A percentile compares a stretch with the other conserved stretches of the same genome.
Conservation (phyloP, 2,329 filamentous ascomycete genomes). For the Ophiostoma fasciatum region DNA sequence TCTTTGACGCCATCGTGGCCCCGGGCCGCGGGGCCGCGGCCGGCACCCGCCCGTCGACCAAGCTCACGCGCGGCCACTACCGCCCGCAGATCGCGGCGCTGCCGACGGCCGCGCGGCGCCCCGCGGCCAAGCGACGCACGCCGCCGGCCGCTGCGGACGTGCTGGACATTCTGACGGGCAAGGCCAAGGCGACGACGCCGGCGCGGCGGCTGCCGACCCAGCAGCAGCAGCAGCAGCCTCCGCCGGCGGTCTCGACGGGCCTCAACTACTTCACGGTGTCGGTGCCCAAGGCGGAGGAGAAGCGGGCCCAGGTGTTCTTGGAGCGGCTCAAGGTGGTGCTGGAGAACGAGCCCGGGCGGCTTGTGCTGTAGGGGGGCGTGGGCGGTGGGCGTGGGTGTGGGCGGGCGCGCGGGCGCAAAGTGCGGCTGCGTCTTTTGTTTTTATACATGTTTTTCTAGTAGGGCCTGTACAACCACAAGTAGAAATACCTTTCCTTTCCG, state of each 20-base stretch:
- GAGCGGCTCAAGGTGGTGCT: slow-evolving; percentile 74
- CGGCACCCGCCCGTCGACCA: slow-evolving; percentile 23
- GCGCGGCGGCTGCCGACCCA: background rate
- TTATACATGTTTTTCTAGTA: too few species aligned
- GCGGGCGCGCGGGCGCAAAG: too few species aligned
- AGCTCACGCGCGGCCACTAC: slow-evolving; percentile 48
- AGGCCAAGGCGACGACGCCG: slow-evolving; percentile 4
- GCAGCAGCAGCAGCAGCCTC: slow-evolving; percentile 17
- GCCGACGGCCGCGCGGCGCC: slow-evolving; percentile 23
- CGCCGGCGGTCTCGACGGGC: slow-evolving; percentile 35
- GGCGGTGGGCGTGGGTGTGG: too few species aligned
- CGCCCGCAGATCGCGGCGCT: slow-evolving; percentile 54
- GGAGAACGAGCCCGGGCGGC: slow-evolving; percentile 61
- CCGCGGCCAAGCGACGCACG: slow-evolving; percentile 7
- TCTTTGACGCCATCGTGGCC: slow-evolving; percentile 78
- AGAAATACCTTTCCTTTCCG: too few species aligned
- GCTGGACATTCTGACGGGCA: slow-evolving; percentile 49
- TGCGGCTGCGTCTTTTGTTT: too few species aligned
- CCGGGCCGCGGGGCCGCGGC: slow-evolving; percentile 26
- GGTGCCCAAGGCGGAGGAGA: slow-evolving; percentile 67
- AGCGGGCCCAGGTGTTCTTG: slow-evolving; percentile 67
- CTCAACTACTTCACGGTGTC: slow-evolving; percentile 70
- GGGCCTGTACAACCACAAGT: too few species aligned
- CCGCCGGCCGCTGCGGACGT: slow-evolving; percentile 46
- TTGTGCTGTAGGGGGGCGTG: slow-evolving; percentile 39